Base-by-base conservation (phyloP, 345 rosid species). In the Corymbia maculata region DNA sequence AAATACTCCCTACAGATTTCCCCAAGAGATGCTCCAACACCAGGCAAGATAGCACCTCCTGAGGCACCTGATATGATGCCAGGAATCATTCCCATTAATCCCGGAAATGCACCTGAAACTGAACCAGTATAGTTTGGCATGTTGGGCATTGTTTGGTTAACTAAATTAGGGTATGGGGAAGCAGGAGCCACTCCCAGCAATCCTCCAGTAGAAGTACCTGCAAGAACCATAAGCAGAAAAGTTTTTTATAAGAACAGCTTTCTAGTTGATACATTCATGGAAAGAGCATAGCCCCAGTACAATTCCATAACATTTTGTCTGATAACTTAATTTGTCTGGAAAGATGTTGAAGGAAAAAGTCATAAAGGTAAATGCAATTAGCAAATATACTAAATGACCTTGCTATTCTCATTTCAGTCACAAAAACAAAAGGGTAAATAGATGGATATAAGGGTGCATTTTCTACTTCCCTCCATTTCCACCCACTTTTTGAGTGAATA, bases 121-220 rank as follows among this genome's bases (percentile, higher is more conserved):
- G 97, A 97, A 21, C 96, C 99, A 6, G 99, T 94, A 90, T 98
- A 98, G 91, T 98, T 98, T 49, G 99, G 99, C 99, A 98, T 98
- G 94, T 97, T 98, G 24, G 99, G 99, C 99, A 97, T 98, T 45
- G 98, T 98, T 90, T 97, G 99, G 89, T 98, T 98, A 4, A 96
- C 91, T 88, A 97, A 91, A 89, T 92, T 98, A 10, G 99, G 97
- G 91, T 91, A 97, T 19, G 95, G 92, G 84, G 98, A 91, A 51
- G 94, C 86, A 89, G 98, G 97, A 85, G 98, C 94, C 92, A 94
- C 88, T 90, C 98, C 99, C 86, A 96, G 91, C 36, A 97, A 50
- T 64, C 99, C 98, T 44, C 96, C 96, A 26, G 92, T 91, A 75
- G 99, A 91, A 90, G 97, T 90, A 88, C 98, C 99, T 95, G 92